Base-by-base conservation (phyloP, 208 protist species). In the Wallacemonas collosoma region DNA sequence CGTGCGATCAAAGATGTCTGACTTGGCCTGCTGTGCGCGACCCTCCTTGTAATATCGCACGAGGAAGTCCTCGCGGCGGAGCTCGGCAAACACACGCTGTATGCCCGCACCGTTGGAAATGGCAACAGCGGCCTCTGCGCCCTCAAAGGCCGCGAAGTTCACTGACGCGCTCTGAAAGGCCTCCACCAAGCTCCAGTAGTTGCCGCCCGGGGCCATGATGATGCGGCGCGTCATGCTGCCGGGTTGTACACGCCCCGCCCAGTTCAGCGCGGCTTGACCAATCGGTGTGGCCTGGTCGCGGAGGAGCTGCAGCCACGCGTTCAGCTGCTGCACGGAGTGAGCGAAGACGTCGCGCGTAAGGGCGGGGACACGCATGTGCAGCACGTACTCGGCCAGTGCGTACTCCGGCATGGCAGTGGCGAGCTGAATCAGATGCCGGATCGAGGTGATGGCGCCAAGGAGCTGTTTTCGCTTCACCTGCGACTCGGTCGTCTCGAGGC, bases 321-420 rank as follows among this genome's bases (percentile, higher is more conserved):
- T 93, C 6, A 95, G 76, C 38, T 93, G 84, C 72, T 93, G 87
- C 43, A 92, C 80, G 9, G 93, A 89, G 73, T 87, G 72, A 47
- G 67, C 80, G 68, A 94, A 92, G 54, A 94, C 82, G 57, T 79
- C 71, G 64, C 81, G 75, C 48, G 80, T 82, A 11, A 97, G 77
- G 36, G 81, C 67, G 12, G 93, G 93, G 40, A 94, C 82, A 38
- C 93, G 87, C 26, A 87, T 62, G 67, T 94, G 89, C 66, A 95
- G 81, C 1, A 94, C 87, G 81, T 97, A 97, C 68, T 91, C 88
- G 15, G 90, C 93, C 2, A 97, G 67, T 3, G 90, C 81, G 68
- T 89, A 94, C 70, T 94, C 88, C 15, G 83, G 81, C 44, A 97
- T 66, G 12, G 87, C 78, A 2, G 85, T 85, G 3, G 89, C 88